Base-by-base conservation (phyloP, 768 basidiomycete species). In the Trametes elegans region DNA sequence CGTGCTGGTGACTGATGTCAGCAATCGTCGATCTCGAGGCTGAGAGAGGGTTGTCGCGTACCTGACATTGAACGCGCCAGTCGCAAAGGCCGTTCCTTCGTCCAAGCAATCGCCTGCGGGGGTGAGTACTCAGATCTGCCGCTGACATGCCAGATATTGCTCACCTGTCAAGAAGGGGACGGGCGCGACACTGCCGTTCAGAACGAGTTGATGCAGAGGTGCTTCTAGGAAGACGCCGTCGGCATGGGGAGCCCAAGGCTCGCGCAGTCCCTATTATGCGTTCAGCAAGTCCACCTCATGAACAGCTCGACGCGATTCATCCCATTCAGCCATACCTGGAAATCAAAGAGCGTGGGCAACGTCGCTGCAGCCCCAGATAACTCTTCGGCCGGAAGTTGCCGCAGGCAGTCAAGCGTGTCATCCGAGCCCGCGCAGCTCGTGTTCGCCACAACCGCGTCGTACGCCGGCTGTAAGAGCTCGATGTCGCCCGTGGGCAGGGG, bases 171-270 rank as follows among this genome's bases (percentile, higher is more conserved):
- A 66, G 57, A 77, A 76, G 0, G 79, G 80, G 4, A 83, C 68
- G 13, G 75, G 72, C 0, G 80, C 79, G 9, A 82, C 69, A 34
- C 68, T 72, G 0, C 78, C 78, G 23, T 75, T 53, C 42, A 70
- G 62, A 8, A 81, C 71, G 6, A 80, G 69, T 62, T 57, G 73
- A 71, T 53, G 55, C 6, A 79, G 59, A 18, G 23, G 57, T 27
- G 75, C 77, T 1, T 72, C 70, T n/a, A 84, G 51, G 60, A 83
- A 77, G 0, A 70, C 62, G 1, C 79, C 81, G 57, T 84, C 82
- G 5, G 72, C 67, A 3, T 77, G 71, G 28, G 81, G 81, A 2
- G 74, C 60, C 77, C 76, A 85, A 19, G 62, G 51, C 6, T 63
- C 35, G 5, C 64, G 70, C 14, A 53, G 55, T 35, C 14, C 70